phyloP scores from a whole-genome alignment of 1,284 basidiomycete genomes.

The Cutaneotrichosporon daszewskae region DNA sequence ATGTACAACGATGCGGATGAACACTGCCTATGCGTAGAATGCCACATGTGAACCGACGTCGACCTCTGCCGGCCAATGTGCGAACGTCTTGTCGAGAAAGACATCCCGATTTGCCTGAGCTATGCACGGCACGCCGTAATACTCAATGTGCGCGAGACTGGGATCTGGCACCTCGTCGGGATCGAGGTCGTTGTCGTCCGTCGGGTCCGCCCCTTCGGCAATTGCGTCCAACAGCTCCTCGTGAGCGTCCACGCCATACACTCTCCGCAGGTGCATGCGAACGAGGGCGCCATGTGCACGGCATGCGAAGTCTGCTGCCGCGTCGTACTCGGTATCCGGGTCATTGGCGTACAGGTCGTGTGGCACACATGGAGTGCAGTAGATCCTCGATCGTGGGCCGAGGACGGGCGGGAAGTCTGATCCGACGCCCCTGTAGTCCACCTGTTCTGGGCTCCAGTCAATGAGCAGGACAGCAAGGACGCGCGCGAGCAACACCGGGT shows the following conservation, averaged over 20 bases:
- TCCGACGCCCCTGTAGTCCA: slow-evolving; percentile 11
- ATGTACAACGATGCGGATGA: no score
- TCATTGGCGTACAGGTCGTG: not conserved
- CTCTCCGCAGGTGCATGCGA: slow-evolving; percentile 13
- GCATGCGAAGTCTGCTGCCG: not conserved
- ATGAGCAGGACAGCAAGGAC: slow-evolving; percentile 12
- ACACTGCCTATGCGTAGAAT: slow-evolving; percentile 10
- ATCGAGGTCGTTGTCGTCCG: slow-evolving; percentile 16
- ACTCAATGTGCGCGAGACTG: slow-evolving; percentile 4
- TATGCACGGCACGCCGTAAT: slow-evolving; percentile 15
- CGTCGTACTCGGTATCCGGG: not conserved
- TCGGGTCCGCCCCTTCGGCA: slow-evolving; percentile 16
- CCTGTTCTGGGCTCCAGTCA: slow-evolving; percentile 11
- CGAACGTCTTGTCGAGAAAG: slow-evolving; percentile 12
- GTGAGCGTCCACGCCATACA: slow-evolving; percentile 5
- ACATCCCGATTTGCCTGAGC: slow-evolving; percentile 5
- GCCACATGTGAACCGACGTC: slow-evolving; percentile 7
- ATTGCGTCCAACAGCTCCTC: slow-evolving; percentile 15
- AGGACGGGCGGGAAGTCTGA: slow-evolving; percentile 12
- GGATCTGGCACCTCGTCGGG: slow-evolving; percentile 12
- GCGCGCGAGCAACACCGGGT: slow-evolving; percentile 16
- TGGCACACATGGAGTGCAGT: slow-evolving; percentile 7
- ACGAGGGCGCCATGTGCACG: slow-evolving; percentile 8
- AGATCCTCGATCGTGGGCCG: slow-evolving; percentile 6
- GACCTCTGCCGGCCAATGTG: slow-evolving; percentile 9